A percentile compares a stretch with the other conserved stretches of the same genome.
Conservation (phyloP, 2,329 filamentous ascomycete species). For the Diaporthe sp. region DNA sequence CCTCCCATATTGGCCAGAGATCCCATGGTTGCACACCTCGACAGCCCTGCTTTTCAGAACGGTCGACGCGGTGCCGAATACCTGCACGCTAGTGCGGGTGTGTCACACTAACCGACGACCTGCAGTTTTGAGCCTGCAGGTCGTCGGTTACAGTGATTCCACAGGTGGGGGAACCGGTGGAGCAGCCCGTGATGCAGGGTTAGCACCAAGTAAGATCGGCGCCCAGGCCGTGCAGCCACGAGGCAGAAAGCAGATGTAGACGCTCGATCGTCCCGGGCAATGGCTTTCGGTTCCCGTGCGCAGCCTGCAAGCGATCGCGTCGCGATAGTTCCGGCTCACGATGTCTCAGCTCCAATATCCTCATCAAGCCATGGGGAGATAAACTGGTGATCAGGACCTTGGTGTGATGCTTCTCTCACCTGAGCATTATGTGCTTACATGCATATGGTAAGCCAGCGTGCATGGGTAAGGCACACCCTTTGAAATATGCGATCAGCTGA, state of each 20-base stretch:
- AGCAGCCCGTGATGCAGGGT: neutral
- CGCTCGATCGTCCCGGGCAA: neutral
- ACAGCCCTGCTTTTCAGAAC: neutral
- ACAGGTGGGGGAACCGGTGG: neutral
- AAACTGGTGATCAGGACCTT: neutral
- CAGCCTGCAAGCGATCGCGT: too few relatives aligned
- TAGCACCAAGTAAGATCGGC: too few relatives aligned
- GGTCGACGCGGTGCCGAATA: neutral
- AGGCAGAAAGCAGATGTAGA: neutral
- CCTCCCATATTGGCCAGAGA: too few relatives aligned
- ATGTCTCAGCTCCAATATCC: neutral
- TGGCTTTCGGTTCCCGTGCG: neutral
- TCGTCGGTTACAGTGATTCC: too few relatives aligned
- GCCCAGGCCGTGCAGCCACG: conserved; percentile 8
- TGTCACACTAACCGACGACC: too few relatives aligned
- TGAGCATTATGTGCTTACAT: neutral
- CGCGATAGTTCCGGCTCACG: neutral
- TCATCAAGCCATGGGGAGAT: neutral
- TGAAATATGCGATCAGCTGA: neutral
- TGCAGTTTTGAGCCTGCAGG: neutral
- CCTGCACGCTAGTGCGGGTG: too few relatives aligned
- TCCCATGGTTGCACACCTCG: neutral
- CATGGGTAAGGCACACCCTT: too few relatives aligned
- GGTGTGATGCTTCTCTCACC: neutral
- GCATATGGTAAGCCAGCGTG: neutral